Percentiles rank a stretch among this genome's conserved stretches.
Conservation (phyloP, 2,329 filamentous ascomycete genomes). For the Fusarium acutatum region DNA sequence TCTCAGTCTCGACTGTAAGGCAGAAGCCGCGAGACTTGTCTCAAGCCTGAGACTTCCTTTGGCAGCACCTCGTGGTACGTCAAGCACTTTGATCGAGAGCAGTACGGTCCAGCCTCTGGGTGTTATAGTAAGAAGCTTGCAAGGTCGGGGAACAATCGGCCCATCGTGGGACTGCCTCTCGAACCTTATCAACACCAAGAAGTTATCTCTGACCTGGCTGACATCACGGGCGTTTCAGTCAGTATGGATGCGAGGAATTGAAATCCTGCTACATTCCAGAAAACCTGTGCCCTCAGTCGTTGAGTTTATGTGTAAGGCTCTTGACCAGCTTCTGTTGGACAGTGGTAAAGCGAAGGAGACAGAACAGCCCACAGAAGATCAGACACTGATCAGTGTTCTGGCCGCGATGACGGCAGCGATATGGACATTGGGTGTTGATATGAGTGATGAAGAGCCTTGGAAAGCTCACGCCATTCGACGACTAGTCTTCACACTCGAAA, state of each 20-base stretch:
- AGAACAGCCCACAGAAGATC: conserved; percentile 26
- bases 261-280: conserved; percentile 36
- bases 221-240: conserved; percentile 35
- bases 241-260: conserved; percentile 41
- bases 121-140: conserved; percentile 24
- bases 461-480: conserved; percentile 34
- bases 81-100: conserved; percentile 26
- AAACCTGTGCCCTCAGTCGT: conserved; percentile 32
- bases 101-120: conserved; percentile 35
- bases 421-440: conserved; percentile 20
- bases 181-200: conserved; percentile 26
- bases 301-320: conserved; percentile 36
- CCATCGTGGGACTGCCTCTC: conserved; percentile 38
- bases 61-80: conserved; percentile 19
- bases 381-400: conserved; percentile 43
- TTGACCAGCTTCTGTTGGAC: conserved; percentile 35
- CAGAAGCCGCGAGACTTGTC: conserved; percentile 43
- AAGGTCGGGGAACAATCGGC: conserved; percentile 2
- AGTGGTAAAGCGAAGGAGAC: not conserved
- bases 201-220: conserved; percentile 38
- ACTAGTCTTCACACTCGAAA: conserved; percentile 40
- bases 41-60: conserved; percentile 23
- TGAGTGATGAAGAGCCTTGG: not conserved
- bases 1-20: conserved; percentile 34
- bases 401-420: conserved; percentile 44